Conservation (phyloP, 78 protist species). For the Planoprotostelium fungivorum region DNA sequence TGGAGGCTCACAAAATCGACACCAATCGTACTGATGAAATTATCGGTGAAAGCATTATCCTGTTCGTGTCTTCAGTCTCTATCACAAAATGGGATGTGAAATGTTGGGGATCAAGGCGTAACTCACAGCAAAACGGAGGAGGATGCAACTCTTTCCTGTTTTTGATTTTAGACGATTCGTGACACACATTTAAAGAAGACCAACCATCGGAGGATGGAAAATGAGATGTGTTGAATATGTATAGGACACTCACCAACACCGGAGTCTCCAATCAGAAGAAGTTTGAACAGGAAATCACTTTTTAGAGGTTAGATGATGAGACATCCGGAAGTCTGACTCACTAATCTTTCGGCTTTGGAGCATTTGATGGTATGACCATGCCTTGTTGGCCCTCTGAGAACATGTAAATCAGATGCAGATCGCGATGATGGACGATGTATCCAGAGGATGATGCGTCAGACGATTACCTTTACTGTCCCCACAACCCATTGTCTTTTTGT, state of each 20-base stretch:
- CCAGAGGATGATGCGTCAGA: not conserved
- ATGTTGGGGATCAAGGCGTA: too few relatives aligned
- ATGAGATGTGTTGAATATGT: too few relatives aligned
- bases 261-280: not conserved
- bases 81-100: too few relatives aligned
- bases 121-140: not conserved
- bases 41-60: conserved; percentile 85
- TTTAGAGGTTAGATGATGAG: not conserved
- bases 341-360: not conserved
- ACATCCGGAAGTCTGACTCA: not conserved
- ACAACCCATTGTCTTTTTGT: not conserved
- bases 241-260: not conserved
- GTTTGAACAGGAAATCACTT: not conserved
- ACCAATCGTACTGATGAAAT: conserved; percentile 91
- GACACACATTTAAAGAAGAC: not conserved
- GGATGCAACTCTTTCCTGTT: not conserved
- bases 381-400: not conserved
- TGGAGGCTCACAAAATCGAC: conserved; percentile 51
- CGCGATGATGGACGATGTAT: too few relatives aligned
- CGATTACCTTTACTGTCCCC: not conserved
- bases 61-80: too few relatives aligned
- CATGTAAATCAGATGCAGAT: too few relatives aligned
- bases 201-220: not conserved
- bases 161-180: not conserved
- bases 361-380: not conserved